Conservation (phyloP, 805 yeast genomes). For the Candida silvicultrix region DNA sequence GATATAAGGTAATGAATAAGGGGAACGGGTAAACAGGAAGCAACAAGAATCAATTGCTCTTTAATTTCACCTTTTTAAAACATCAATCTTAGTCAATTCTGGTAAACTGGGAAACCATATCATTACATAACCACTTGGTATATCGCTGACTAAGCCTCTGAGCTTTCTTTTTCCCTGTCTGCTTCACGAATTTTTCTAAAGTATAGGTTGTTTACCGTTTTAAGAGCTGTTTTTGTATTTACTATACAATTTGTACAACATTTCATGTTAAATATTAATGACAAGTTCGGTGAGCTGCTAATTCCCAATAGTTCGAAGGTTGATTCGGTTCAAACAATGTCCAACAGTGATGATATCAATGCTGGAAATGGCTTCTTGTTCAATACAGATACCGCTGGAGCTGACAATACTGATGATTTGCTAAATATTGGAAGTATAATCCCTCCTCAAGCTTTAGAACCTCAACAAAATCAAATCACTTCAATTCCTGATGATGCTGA, state of each 20-base stretch:
- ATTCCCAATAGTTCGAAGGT: not conserved
- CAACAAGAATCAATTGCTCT: too few relatives aligned
- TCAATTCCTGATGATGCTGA: not conserved
- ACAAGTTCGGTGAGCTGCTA: not conserved
- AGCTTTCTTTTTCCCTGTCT: too few relatives aligned
- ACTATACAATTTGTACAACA: too few relatives aligned
- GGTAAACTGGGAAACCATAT: too few relatives aligned
- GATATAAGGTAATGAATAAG: too few relatives aligned
- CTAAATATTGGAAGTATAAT: not conserved
- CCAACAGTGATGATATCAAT: not conserved
- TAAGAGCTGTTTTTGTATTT: not conserved
- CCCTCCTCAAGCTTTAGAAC: not conserved
- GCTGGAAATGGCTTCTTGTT: not conserved
- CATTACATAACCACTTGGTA: too few relatives aligned
- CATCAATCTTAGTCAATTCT: too few relatives aligned
- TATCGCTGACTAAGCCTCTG: too few relatives aligned
- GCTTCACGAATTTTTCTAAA: not conserved
- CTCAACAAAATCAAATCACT: not conserved
- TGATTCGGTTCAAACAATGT: not conserved
- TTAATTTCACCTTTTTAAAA: too few relatives aligned
- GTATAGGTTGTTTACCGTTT: not conserved
- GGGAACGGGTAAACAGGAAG: too few relatives aligned
- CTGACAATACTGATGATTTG: not conserved
- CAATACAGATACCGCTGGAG: not conserved
- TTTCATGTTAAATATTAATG: not conserved